phyloP scores from a whole-genome alignment of 2,329 filamentous ascomycete species.

The Simplicillium aogashimaense region DNA sequence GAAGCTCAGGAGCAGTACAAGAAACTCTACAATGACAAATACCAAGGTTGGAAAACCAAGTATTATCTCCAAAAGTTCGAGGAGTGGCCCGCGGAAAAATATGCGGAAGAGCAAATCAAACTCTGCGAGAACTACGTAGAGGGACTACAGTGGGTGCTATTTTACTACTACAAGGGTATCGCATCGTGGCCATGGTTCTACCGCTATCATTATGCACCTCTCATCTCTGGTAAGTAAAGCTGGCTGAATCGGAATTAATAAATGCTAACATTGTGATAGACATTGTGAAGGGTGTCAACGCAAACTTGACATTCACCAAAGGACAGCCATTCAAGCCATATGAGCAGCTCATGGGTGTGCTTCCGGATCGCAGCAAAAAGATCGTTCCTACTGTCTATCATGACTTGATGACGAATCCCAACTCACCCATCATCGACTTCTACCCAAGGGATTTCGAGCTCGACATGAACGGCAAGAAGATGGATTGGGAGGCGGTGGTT shows the following conservation, averaged over 20 bases:
- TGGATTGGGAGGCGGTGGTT: conserved; percentile 98
- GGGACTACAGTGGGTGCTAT: conserved; percentile 94
- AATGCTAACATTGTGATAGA: conserved; percentile 39
- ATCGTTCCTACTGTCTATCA: conserved; percentile 87
- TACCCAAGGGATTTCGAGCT: conserved; percentile 95
- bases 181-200: conserved; percentile 99
- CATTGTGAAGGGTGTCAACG: conserved; percentile 76
- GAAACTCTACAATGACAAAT: conserved; percentile 82
- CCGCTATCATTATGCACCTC: conserved; percentile 89
- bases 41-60: conserved; percentile 84
- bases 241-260: conserved; percentile 30
- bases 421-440: conserved; percentile 94
- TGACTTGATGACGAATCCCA: conserved; percentile 80
- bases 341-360: conserved; percentile 95
- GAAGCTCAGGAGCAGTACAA: conserved; percentile 73
- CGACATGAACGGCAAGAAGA: conserved; percentile 99
- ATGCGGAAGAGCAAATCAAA: conserved; percentile 63
- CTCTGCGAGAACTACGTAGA: conserved; percentile 96
- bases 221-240: conserved; percentile 64
- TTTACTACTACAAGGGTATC: conserved; percentile 95
- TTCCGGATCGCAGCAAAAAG: conserved; percentile 93
- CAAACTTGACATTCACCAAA: conserved; percentile 83
- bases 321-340: conserved; percentile 93
- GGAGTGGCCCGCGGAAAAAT: conserved; percentile 73
- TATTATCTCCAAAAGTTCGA: conserved; percentile 87